Percentiles rank a stretch among this genome's conserved stretches.
phyloP scores from a whole-genome alignment of 805 yeast species.

The Komagataella populi region DNA sequence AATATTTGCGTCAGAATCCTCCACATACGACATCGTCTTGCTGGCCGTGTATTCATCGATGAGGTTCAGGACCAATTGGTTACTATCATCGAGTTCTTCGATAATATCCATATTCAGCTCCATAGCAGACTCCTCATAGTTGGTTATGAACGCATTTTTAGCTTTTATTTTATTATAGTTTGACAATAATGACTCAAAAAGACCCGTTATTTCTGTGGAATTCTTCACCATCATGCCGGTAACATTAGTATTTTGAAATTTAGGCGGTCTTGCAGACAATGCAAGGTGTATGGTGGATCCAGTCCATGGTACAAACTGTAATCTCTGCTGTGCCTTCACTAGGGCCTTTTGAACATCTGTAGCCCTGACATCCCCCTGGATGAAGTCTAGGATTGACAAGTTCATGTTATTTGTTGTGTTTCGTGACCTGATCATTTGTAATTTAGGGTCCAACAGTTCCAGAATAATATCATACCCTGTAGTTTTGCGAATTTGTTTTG shows the following conservation, averaged over 20 bases:
- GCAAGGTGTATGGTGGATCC: slow-evolving; percentile 71
- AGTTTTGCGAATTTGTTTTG: slow-evolving; percentile 45
- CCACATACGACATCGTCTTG: slow-evolving; percentile 28
- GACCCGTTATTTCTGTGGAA: slow-evolving; percentile 57
- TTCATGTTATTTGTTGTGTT: slow-evolving; percentile 30
- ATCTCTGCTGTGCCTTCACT: slow-evolving; percentile 47
- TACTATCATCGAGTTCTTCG: slow-evolving; percentile 34
- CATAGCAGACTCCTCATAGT: slow-evolving; percentile 42
- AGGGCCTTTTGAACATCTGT: slow-evolving; percentile 60
- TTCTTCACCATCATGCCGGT: slow-evolving; percentile 81
- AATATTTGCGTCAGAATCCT: slow-evolving; percentile 14
- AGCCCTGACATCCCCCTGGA: slow-evolving; percentile 48
- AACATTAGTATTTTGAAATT: slow-evolving; percentile 28
- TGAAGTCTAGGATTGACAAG: slow-evolving; percentile 58
- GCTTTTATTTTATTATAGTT: slow-evolving; percentile 74
- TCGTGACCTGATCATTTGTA: slow-evolving; percentile 51
- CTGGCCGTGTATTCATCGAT: slow-evolving; percentile 33
- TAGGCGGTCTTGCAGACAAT: slow-evolving; percentile 62
- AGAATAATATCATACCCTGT: slow-evolving; percentile 79
- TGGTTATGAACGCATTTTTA: slow-evolving; percentile 74
- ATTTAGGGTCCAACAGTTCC: slow-evolving; percentile 66
- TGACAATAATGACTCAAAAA: slow-evolving; percentile 51
- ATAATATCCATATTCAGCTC: slow-evolving; percentile 30
- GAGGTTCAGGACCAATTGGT: slow-evolving; percentile 29
- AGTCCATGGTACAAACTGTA: slow-evolving; percentile 78